Evolutionary conservation across 257 asterid genomes (phyloP), one percentile per base, ranked within the genome.

Genomic region (Coffea canephora): DNA sequence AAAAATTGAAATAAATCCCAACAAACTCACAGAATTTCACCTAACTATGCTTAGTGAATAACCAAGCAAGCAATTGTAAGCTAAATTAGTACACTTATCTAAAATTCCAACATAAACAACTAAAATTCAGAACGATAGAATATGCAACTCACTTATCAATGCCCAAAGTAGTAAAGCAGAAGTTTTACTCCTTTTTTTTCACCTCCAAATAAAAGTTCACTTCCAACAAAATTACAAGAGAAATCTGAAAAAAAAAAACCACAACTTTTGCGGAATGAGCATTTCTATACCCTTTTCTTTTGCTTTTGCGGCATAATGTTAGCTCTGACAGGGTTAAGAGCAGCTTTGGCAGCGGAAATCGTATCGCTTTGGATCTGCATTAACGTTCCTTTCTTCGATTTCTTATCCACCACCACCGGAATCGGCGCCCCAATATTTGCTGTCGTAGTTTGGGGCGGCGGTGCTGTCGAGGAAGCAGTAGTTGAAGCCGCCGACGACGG

Each of bases 351-450:
- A 80, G 93, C 99, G 61, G 98, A 90, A 72, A 92, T 88, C 62
- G 97, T 96, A 87, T 94, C 98, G 78, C 96, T 94, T 85, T 94
- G 99, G 97, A 96, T 94, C 95, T 96, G 98, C 97, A 96, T 84
- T 61, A 96, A 85, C 74, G 96, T 91, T 83, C 93, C 97, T 87
- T 82, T 96, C 95, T 89, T 96, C 69, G 97, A 87, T 91, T 82
- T 96, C 91, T 91, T 91, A 85, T 96, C 99, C 73, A 79, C 88
- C 83, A 71, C 82, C 79, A 86, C 78, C 18, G 96, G 97, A 78
- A 89, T 85, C 62, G 95, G 87, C 36, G 91, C 79, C 49, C 88
- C 86, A 45, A 80, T 70, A 48, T 77, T 68, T 10, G 86, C 69
- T 57, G 91, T 55, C 64, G 94, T 70, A 57, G 87, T 89, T 49